Evolutionary conservation across 2,329 filamentous ascomycete species (phyloP), one percentile per base, ranked within the genome.

Genomic region (Aspergillus niger): DNA sequence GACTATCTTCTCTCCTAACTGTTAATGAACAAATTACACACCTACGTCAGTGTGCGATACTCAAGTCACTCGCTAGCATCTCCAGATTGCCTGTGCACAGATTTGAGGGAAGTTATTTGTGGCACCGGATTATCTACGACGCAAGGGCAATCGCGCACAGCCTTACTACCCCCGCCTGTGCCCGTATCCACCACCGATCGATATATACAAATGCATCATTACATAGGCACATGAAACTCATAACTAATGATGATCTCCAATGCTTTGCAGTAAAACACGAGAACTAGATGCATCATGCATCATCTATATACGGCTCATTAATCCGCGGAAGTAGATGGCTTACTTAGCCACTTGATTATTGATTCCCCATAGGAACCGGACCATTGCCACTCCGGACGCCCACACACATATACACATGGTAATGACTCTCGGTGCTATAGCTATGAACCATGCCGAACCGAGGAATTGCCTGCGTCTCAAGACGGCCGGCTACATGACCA

Each of bases 121-220:
- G 26, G 10, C 53, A 43, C 32, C 44, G 39, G 53, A 44, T 47
- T 44, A 55, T 47, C 53, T 28, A 26, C 53, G 28, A 55, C 30
- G 53, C 53, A 55, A 55, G 53, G 53, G 53, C 10, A 55, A 43
- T 17, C 3, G 28, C 24, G 26, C 47, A 49, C 26, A 49, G 47
- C 47, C 47, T 30, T 36, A 36, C 28, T 50, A 32, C 26, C 47
- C 41, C 41, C 41, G 41, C 41, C 20, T 20, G 26, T 49, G 41
- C 17, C 24, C 24, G 7, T n/a, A 28, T 49, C 44, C 41, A 22
- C 10, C 24, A 32, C 13, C 28, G 47, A 17, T 50, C 22, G 17
- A 30, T 50, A 50, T 50, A 50, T 50, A 50, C 26, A 50, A 32
- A 50, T 50, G 47, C 6, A 44, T 24, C 41, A 50, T 32, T n/a